Conservation (phyloP, 345 rosid genomes). For the Viola odorata region DNA sequence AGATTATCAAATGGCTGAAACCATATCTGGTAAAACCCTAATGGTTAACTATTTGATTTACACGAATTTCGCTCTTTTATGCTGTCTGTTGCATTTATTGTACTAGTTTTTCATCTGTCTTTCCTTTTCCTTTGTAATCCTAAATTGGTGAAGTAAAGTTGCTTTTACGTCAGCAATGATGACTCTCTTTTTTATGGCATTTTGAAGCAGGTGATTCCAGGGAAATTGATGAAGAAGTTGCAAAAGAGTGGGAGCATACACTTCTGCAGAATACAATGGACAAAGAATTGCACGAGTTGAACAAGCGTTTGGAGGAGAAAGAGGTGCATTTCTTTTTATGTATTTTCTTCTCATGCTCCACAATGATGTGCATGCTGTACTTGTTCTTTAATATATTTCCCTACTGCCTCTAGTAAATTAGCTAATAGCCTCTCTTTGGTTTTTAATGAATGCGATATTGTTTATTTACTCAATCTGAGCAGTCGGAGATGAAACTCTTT, state of each 20-base stretch:
- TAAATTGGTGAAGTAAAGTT: background rate
- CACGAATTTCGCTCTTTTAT: background rate
- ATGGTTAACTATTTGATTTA: background rate
- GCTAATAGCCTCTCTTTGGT: too few relatives aligned
- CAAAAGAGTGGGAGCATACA: slow-evolving; percentile 98
- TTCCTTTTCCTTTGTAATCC: background rate
- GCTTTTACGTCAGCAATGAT: slow-evolving; percentile 5
- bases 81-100: background rate
- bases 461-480: slow-evolving; percentile 20
- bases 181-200: background rate
- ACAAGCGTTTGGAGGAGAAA: slow-evolving; percentile 84
- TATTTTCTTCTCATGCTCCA: background rate
- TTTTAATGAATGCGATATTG: background rate
- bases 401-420: too few relatives aligned
- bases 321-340: slow-evolving; percentile 53
- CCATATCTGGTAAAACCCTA: slow-evolving; percentile 47
- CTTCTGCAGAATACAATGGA: slow-evolving; percentile 87
- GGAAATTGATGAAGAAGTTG: slow-evolving; percentile 74
- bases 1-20: slow-evolving; percentile 76
- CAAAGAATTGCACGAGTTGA: slow-evolving; percentile 84
- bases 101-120: background rate
- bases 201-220: slow-evolving; percentile 53
- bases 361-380: background rate
- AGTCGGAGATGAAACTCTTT: slow-evolving; percentile 93
- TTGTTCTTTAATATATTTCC: slow-evolving; percentile 1